Evolutionary conservation across 1,139 yeast genomes (phyloP), one percentile per base, ranked within the genome.

Genomic region (Ogataea hybrid): DNA sequence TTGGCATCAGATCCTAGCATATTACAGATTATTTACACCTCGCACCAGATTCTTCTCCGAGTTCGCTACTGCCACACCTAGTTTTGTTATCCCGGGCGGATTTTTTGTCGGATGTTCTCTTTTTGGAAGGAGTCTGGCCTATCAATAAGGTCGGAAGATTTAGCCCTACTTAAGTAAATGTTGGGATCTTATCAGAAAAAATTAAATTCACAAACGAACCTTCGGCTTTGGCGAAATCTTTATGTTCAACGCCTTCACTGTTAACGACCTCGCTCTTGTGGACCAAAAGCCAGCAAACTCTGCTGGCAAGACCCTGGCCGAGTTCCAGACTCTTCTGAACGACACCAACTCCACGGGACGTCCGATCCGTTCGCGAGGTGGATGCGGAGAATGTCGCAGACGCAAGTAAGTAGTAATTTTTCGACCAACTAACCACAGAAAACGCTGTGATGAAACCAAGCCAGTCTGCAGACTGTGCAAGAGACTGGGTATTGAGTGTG

Each of bases 361-460:
- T 4, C 30, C 25, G 5, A 23, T 41, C 6, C 38, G 55, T 31
- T 51, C 53, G 6, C 42, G 51, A 27, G 27, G 31, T 18, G 58
- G 57, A 4, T 56, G 61, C 38, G 28, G 39, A 8, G 54, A 44
- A 18, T 56, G 61, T 40, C 51, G 50, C 37, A 47, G 49, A 36
- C 43, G 48, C 33, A 56, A 53, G 48, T 45, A 31, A 31, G 48
- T 43, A 25, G 6, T 6, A 20, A 30, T 22, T 11, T n/a, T 12
- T 6, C 25, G 18, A 3, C 31, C 22, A 15, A 33, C 47, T 32
- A 32, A 25, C 32, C 25, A 9, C 12, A 45, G 48, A 40, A 50
- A 54, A 32, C 51, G 53, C 16, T 58, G 62, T 36, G 53, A 56
- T 33, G 61, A 58, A 12, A 41, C 37, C 7, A 49, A 34, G 20